phyloP scores from a whole-genome alignment of 805 yeast genomes.

The Ogataea allantospora region DNA sequence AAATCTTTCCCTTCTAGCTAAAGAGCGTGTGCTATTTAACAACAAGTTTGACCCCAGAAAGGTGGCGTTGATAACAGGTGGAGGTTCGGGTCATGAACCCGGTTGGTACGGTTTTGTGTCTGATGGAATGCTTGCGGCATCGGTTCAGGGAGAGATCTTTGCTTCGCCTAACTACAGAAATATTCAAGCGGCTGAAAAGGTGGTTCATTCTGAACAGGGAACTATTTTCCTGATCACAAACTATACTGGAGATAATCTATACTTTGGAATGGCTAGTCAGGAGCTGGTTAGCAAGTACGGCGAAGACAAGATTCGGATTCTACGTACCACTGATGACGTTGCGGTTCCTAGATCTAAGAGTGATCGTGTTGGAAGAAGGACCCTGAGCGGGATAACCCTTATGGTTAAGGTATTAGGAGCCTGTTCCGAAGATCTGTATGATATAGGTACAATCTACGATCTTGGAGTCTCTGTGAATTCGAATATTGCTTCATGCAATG shows the following conservation, averaged over 20 bases:
- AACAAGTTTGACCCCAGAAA: constrained; percentile 27
- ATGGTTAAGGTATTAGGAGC: constrained; percentile 36
- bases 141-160: constrained; percentile 42
- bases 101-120: constrained; percentile 42
- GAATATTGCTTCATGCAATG: constrained; percentile 35
- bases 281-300: constrained; percentile 35
- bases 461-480: constrained; percentile 31
- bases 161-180: constrained; percentile 41
- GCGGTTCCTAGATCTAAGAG: constrained; percentile 33
- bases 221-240: constrained; percentile 36
- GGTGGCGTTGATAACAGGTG: constrained; percentile 39
- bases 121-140: constrained; percentile 38
- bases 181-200: constrained; percentile 38
- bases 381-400: constrained; percentile 35
- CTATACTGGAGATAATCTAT: constrained; percentile 40
- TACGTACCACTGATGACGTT: constrained; percentile 36
- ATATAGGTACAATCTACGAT: constrained; percentile 29
- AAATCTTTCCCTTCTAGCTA: constrained; percentile 35
- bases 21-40: constrained; percentile 40
- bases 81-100: constrained; percentile 46
- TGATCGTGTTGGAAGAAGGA: constrained; percentile 38
- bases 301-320: constrained; percentile 30
- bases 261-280: constrained; percentile 41
- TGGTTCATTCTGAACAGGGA: constrained; percentile 36
- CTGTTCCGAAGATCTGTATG: constrained; percentile 28